Evolutionary conservation across 2,329 filamentous ascomycete genomes (phyloP).

Genomic region (Aspergillus alliaceus): DNA sequence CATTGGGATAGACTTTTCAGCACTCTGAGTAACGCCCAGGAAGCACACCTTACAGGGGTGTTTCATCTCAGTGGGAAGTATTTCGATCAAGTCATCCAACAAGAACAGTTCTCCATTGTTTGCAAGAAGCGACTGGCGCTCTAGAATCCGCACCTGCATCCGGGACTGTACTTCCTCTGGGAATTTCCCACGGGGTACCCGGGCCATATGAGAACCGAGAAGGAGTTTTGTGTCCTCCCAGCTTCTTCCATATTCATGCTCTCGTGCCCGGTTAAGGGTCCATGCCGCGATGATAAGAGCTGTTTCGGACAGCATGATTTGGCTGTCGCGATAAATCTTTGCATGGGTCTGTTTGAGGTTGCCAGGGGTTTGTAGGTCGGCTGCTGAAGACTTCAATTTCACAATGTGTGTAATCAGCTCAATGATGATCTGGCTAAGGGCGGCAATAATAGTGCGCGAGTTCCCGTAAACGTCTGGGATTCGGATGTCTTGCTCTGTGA

Average conservation of each 20-base stretch:
- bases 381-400: slow-evolving; percentile 31
- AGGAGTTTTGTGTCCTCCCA: slow-evolving; percentile 30
- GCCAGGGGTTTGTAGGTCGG: slow-evolving; percentile 28
- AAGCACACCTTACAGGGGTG: slow-evolving; percentile 24
- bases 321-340: slow-evolving; percentile 44
- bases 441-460: slow-evolving; percentile 39
- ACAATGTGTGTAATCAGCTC: slow-evolving; percentile 42
- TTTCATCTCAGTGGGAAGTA: slow-evolving; percentile 31
- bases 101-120: slow-evolving; percentile 38
- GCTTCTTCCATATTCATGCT: slow-evolving; percentile 21
- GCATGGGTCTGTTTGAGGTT: slow-evolving; percentile 44
- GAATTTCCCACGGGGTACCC: slow-evolving; percentile 31
- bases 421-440: slow-evolving; percentile 42
- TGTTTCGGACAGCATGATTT: slow-evolving; percentile 39
- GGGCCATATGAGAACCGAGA: slow-evolving; percentile 30
- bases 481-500: slow-evolving; percentile 31
- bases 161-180: slow-evolving; percentile 27
- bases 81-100: slow-evolving; percentile 28
- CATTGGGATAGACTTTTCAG: slow-evolving; percentile 19
- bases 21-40: slow-evolving; percentile 19
- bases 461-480: slow-evolving; percentile 34
- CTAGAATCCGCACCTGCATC: slow-evolving; percentile 32
- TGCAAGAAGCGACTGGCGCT: slow-evolving; percentile 33
- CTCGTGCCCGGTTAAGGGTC: slow-evolving; percentile 36
- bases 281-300: slow-evolving; percentile 42